A percentile compares a stretch with the other conserved stretches of the same genome.
phyloP scores from a whole-genome alignment of 2,329 filamentous ascomycete species.

The Trichophyton verrucosum region DNA sequence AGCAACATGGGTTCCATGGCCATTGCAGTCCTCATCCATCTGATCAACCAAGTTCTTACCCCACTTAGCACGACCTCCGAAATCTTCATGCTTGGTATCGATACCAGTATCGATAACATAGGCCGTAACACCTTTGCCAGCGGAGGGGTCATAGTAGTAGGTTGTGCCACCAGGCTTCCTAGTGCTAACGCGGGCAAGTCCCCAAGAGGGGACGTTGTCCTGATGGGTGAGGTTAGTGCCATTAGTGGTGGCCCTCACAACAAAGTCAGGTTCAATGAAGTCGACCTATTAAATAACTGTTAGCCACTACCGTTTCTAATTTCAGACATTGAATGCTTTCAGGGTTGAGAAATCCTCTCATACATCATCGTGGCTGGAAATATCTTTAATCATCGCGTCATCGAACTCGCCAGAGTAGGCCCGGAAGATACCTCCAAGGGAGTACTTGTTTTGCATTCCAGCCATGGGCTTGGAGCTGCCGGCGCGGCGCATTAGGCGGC shows the following conservation, averaged over 20 bases:
- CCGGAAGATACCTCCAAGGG: not conserved
- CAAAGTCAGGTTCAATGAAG: constrained; percentile 12
- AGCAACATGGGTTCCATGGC: constrained; percentile 30
- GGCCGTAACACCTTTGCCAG: constrained; percentile 25
- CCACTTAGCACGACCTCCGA: constrained; percentile 25
- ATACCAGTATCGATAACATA: constrained; percentile 33
- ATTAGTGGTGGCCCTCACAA: not conserved
- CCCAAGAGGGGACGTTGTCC: constrained; percentile 21
- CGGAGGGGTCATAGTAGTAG: constrained; percentile 27
- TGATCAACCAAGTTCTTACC: constrained; percentile 23
- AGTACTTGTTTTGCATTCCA: constrained; percentile 7
- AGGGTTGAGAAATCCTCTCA: not conserved
- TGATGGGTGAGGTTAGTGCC: constrained; percentile 13
- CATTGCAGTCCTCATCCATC: constrained; percentile 17
- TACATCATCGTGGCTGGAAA: constrained; percentile 6
- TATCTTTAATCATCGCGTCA: constrained; percentile 7
- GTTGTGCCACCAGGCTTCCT: constrained; percentile 14
- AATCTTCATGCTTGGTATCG: constrained; percentile 23
- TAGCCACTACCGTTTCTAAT: constrained; percentile 12
- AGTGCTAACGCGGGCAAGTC: constrained; percentile 26
- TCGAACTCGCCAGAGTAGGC: constrained; percentile 9
- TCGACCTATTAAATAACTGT: constrained; percentile 9
- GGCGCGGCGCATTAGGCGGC: constrained; percentile 1
- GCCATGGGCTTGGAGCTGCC: not conserved
- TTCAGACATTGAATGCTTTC: constrained; percentile 4